Base-by-base conservation (phyloP, 208 protist species). In the Acanthamoeba sp. region DNA sequence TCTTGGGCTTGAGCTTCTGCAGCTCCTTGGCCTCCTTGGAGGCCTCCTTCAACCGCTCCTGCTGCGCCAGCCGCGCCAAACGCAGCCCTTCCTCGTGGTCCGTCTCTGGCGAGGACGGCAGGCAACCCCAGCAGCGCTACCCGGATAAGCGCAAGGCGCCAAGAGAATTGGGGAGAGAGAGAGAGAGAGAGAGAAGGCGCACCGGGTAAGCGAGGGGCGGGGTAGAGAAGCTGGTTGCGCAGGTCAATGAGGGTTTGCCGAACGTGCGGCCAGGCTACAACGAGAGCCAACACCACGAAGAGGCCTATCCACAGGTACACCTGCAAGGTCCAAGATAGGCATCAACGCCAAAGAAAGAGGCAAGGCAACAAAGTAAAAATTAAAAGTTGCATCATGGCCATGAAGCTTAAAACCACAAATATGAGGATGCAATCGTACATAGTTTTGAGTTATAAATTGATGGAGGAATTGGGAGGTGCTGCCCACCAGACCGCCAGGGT, bases 21-120 rank as follows among this genome's bases (percentile, higher is more conserved):
- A 16, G 62, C 29, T 69, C 62, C 38, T 82, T 40, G 38, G 71
- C 71, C 38, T 82, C 71, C 71, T 82, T 82, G 12, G 71, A 27
- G 34, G 71, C 71, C 9, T 82, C 71, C 27, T 82, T 40, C 71
- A 82, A 48, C 24, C 71, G 71, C 71, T 82, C 71, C 36, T 82
- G 71, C 32, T 82, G 71, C n/a, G 71, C 71, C 18, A 82, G 36
- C 36, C 71, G 71, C 5, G 71, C 71, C 71, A 82, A 48, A 14
- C 71, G 71, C 32, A 82, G 36, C 18, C 71, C 71, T 22, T 82
- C 71, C 22, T 82, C 71, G 18, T 48, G 1, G 2, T 42, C 71
- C 5, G 71, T 27, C 38, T 82, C 71, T 82, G 71, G n/a, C n/a
- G n/a, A n/a, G n/a, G n/a, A n/a, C n/a, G n/a, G n/a, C n/a, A n/a